phyloP scores from a whole-genome alignment of 805 yeast species.

The Barnettozyma pratensis region DNA sequence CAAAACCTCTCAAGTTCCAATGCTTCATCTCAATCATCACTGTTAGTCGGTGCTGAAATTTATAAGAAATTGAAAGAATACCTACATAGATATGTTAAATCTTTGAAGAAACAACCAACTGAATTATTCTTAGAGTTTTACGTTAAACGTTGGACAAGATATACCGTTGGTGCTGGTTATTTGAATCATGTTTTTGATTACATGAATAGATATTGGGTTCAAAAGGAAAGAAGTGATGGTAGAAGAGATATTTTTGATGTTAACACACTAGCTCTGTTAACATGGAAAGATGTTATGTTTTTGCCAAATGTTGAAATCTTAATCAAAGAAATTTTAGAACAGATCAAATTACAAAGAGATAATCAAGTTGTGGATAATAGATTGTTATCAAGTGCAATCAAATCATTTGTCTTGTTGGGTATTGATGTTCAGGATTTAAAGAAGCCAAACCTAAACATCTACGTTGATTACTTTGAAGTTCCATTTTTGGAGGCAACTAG shows the following conservation, averaged over 20 bases:
- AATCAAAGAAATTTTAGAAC: slow-evolving; percentile 66
- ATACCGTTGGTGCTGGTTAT: slow-evolving; percentile 85
- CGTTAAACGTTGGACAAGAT: slow-evolving; percentile 84
- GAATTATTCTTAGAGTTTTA: slow-evolving; percentile 79
- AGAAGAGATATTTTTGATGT: slow-evolving; percentile 87
- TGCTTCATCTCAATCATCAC: slow-evolving; percentile 30
- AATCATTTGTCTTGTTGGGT: slow-evolving; percentile 84
- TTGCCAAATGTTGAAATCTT: slow-evolving; percentile 54
- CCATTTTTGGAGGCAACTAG: slow-evolving; percentile 68
- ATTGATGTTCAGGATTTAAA: slow-evolving; percentile 87
- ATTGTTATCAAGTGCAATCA: slow-evolving; percentile 67
- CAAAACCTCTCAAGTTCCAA: slow-evolving; percentile 25
- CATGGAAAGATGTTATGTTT: slow-evolving; percentile 86
- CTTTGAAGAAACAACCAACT: slow-evolving; percentile 43
- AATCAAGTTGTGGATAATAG: slow-evolving; percentile 68
- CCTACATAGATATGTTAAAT: slow-evolving; percentile 52
- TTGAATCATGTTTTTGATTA: slow-evolving; percentile 92
- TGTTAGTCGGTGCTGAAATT: slow-evolving; percentile 84
- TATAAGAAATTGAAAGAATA: slow-evolving; percentile 68
- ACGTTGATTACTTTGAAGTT: slow-evolving; percentile 72
- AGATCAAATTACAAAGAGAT: slow-evolving; percentile 73
- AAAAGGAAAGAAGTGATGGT: slow-evolving; percentile 92
- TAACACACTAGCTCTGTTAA: slow-evolving; percentile 76
- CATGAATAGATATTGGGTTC: slow-evolving; percentile 96
- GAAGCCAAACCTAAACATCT: slow-evolving; percentile 77